A percentile compares a stretch with the other conserved stretches of the same genome.
Evolutionary conservation across 2,329 filamentous ascomycete species (phyloP).

Genomic region (Penicillium sp.): DNA sequence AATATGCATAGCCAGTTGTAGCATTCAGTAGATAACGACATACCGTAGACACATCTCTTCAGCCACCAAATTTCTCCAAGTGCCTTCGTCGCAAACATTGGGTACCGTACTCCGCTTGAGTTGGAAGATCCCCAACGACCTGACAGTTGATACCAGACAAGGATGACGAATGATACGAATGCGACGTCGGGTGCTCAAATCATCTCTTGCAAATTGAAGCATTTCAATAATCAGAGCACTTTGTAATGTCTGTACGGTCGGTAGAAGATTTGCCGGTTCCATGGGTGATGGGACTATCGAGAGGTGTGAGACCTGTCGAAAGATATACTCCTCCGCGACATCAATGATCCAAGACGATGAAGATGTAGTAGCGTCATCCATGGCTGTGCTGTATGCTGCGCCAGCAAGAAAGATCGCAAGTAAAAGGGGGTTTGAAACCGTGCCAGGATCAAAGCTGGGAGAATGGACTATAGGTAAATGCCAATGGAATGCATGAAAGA

Average conservation of each 20-base stretch:
- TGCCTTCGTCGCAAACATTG: constrained; percentile 15
- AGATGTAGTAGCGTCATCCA: constrained; percentile 16
- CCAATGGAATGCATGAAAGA: constrained; percentile 35
- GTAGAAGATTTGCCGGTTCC: constrained; percentile 5
- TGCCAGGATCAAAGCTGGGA: constrained; percentile 30
- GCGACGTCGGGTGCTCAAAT: constrained; percentile 27
- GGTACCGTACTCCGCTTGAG: constrained; percentile 21
- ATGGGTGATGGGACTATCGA: constrained; percentile 13
- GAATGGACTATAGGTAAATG: constrained; percentile 33
- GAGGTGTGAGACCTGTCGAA: constrained; percentile 24
- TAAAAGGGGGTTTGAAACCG: constrained; percentile 25
- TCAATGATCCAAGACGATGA: constrained; percentile 25
- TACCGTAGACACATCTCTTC: constrained; percentile 31
- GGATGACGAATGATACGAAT: constrained; percentile 34
- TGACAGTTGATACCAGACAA: constrained; percentile 29
- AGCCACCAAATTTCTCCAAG: constrained; percentile 23
- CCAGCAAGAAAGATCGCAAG: constrained; percentile 30
- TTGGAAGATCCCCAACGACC: constrained; percentile 29
- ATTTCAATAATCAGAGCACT: constrained; percentile 33
- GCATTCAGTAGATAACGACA: neutral
- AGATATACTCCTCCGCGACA: constrained; percentile 32
- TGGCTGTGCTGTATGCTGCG: constrained; percentile 25
- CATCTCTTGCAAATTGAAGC: constrained; percentile 33
- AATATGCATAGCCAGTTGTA: neutral
- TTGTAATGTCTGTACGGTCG: constrained; percentile 27